These are phyloP conservation scores for Mortierella sp. DNA, from an alignment of 371 early-diverging fungal species.

Conservation along the genomic window DNA sequence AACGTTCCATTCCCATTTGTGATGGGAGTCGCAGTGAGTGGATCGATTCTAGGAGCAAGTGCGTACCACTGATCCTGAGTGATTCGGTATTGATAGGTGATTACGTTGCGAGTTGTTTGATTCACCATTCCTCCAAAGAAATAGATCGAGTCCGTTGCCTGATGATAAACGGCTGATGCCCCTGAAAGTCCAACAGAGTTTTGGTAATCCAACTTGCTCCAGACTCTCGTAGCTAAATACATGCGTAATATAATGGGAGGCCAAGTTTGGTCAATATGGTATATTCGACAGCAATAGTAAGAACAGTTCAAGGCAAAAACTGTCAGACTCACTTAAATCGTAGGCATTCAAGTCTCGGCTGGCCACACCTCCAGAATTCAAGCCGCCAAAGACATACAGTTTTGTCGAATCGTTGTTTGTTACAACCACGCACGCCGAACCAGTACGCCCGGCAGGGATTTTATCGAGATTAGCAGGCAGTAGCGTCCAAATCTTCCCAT, in stretches of 20 bases:
- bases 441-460: conserved; percentile 23
- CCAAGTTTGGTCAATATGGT: background rate
- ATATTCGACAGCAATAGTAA: background rate
- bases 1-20: conserved; percentile 2
- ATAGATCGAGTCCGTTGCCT: conserved; percentile 53
- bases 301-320: background rate
- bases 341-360: conserved; percentile 40
- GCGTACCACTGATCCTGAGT: conserved; percentile 53
- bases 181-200: conserved; percentile 49
- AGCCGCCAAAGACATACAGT: conserved; percentile 49
- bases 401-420: conserved; percentile 30
- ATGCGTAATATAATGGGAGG: background rate
- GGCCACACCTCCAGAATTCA: conserved; percentile 7
- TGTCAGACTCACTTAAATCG: conserved; percentile 37
- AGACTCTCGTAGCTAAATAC: conserved; percentile 17
- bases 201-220: conserved; percentile 39
- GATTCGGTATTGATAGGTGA: conserved; percentile 47
- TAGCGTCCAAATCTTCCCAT: conserved; percentile 29
- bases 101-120: conserved; percentile 47
- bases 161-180: conserved; percentile 49
- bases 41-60: conserved; percentile 48
- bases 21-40: conserved; percentile 35
- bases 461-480: conserved; percentile 34
- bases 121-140: conserved; percentile 57
- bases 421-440: conserved; percentile 39